phyloP scores from a whole-genome alignment of 768 basidiomycete species.

The Boletus rufocinnamomeus region DNA sequence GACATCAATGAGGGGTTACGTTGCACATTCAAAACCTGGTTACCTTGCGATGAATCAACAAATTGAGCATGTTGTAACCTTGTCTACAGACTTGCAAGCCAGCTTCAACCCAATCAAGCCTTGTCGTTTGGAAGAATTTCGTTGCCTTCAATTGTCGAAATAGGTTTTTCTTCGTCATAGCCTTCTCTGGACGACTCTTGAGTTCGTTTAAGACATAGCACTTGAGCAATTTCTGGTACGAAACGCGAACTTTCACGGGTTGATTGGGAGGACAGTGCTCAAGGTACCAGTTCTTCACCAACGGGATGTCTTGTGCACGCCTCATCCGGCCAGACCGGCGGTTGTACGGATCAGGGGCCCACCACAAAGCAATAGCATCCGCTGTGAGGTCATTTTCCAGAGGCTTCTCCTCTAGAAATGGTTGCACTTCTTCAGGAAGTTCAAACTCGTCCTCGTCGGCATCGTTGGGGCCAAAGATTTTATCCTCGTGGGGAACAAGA shows the following conservation, averaged over 20 bases:
- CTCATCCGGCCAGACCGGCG: constrained; percentile 91
- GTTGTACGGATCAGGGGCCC: constrained; percentile 96
- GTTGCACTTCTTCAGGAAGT: constrained; percentile 72
- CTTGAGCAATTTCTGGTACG: constrained; percentile 97
- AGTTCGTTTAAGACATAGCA: constrained; percentile 95
- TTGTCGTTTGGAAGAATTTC: constrained; percentile 99
- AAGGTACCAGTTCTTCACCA: constrained; percentile 98
- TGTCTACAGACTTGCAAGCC: constrained; percentile 98
- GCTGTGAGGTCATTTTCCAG: constrained; percentile 91
- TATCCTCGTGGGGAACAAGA: constrained; percentile 85
- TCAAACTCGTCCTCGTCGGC: constrained; percentile 87
- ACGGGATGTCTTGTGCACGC: constrained; percentile 91
- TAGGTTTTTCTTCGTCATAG: constrained; percentile 97
- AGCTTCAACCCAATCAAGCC: constrained; percentile 98
- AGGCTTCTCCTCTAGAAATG: constrained; percentile 79
- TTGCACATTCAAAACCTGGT: background rate
- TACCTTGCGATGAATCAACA: constrained; percentile 97
- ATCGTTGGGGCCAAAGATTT: constrained; percentile 86
- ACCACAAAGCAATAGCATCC: constrained; percentile 97
- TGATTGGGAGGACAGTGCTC: constrained; percentile 98
- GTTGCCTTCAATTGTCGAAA: constrained; percentile 97
- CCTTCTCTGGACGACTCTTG: constrained; percentile 85
- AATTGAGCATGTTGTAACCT: constrained; percentile 99
- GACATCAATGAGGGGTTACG: constrained; percentile 2
- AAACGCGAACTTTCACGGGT: constrained; percentile 97